Evolutionary conservation across 2,329 filamentous ascomycete species (phyloP), one percentile per base, ranked within the genome.

Genomic region (Fusarium multiceps): DNA sequence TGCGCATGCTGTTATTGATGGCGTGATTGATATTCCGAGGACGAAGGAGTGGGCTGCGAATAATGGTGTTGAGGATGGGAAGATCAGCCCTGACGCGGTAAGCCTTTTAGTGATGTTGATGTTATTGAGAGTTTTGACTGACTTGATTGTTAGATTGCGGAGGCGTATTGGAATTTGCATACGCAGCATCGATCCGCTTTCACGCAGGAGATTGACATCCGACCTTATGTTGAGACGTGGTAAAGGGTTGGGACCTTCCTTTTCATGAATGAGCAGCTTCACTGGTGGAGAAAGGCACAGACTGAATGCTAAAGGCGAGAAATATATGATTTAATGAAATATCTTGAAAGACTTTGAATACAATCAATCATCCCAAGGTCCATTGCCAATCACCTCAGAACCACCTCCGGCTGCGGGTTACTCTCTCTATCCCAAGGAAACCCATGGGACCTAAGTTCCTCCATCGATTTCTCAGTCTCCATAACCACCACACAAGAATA

Each of bases 211-310:
- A 79, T 97, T 72, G 93, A 97, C 79, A 82, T 94, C 30, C 84
- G 93, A 68, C 93, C 93, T 2, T 94, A 88, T 79, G 84, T 94
- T 55, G 93, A 97, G 84, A 97, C 94, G 78, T 97, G 92, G 84
- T 94, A 62, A 40, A 85, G 21, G n/a, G n/a, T n/a, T n/a, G n/a
- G n/a, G n/a, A n/a, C n/a, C n/a, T n/a, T n/a, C n/a, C n/a, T n/a
- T n/a, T n/a, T n/a, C n/a, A n/a, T n/a, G n/a, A n/a, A n/a, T 21
- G 16, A 10, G 4, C 16, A 18, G 2, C 8, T 10, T 8, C 10
- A 18, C 16, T 34, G 2, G 4, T 10, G 16, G 32, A 18, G 3
- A 2, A 3, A 12, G 27, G 6, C 8, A 34, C 7, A 34, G 8
- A 34, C 5, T 34, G 32, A 34, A n/a, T n/a, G n/a, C n/a, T n/a